Percentiles rank a stretch among this genome's conserved stretches.
Conservation (phyloP, 805 yeast genomes). For the Nematodospora valgi region DNA sequence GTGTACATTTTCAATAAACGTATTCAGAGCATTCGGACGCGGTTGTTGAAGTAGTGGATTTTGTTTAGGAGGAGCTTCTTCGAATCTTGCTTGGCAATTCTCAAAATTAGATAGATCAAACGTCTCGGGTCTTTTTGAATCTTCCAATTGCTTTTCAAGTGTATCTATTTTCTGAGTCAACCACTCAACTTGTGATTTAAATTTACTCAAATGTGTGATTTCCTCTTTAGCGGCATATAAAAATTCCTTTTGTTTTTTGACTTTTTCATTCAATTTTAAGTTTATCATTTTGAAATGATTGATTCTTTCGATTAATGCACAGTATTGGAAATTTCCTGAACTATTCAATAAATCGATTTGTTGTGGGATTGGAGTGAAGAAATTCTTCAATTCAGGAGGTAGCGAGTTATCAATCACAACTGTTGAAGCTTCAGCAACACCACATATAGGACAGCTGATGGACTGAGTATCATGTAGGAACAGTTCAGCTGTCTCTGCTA, state of each 20-base stretch:
- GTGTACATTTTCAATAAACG: constrained; percentile 8
- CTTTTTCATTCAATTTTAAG: constrained; percentile 7
- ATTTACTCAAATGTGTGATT: constrained; percentile 6
- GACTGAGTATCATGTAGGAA: not conserved
- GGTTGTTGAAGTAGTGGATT: not conserved
- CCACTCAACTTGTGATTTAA: constrained; percentile 3
- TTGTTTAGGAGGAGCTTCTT: not conserved
- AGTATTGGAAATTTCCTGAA: constrained; percentile 7
- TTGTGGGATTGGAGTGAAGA: constrained; percentile 7
- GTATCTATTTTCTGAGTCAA: not conserved
- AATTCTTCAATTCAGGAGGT: constrained; percentile 3
- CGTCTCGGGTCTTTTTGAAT: not conserved
- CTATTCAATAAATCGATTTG: constrained; percentile 6
- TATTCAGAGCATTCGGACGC: not conserved
- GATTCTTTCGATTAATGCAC: constrained; percentile 6
- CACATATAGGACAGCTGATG: constrained; percentile 8
- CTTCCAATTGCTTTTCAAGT: constrained; percentile 3
- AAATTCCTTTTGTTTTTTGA: constrained; percentile 8
- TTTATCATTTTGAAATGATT: constrained; percentile 1
- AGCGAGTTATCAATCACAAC: constrained; percentile 4
- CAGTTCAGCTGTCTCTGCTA: not conserved
- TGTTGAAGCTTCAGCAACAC: constrained; percentile 1
- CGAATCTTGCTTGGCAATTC: not conserved
- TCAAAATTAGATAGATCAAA: constrained; percentile 1
- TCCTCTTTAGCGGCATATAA: constrained; percentile 10